These are phyloP conservation scores for Crassisporium funariophilum DNA, from an alignment of 768 basidiomycete genomes.

Conservation along the genomic window DNA sequence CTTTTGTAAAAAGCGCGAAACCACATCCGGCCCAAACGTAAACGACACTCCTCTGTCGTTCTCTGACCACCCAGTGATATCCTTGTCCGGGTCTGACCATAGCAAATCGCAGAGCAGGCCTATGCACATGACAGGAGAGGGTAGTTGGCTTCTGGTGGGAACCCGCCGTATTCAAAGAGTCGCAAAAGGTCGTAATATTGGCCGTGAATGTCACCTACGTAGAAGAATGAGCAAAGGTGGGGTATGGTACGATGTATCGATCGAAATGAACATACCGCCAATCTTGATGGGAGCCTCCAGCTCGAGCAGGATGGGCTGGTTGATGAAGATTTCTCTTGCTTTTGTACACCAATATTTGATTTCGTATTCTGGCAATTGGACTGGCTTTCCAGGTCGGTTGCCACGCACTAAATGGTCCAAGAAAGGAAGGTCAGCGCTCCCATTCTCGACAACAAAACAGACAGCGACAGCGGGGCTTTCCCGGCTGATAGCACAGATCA, in stretches of 20 bases:
- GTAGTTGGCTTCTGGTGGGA: constrained; percentile 99
- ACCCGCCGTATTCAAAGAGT: constrained; percentile 98
- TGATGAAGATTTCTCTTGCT: constrained; percentile 98
- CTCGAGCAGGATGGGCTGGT: constrained; percentile 96
- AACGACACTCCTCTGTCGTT: constrained; percentile 99
- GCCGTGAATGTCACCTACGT: constrained; percentile 98
- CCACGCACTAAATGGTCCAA: constrained; percentile 67
- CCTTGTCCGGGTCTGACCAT: constrained; percentile 99
- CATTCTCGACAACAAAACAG: no score
- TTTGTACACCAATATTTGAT: constrained; percentile 99
- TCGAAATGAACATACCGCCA: constrained; percentile 94
- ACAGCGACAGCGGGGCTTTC: no score
- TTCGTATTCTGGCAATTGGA: constrained; percentile 97
- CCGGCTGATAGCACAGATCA: no score
- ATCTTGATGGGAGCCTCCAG: constrained; percentile 99
- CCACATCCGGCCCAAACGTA: constrained; percentile 98
- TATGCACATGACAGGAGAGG: constrained; percentile 66
- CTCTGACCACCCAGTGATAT: constrained; percentile 99
- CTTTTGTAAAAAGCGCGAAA: constrained; percentile 97
- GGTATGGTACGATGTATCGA: no score
- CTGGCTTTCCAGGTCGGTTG: constrained; percentile 97
- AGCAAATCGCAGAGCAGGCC: constrained; percentile 94
- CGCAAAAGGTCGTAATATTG: constrained; percentile 99
- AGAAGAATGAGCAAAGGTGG: no score
- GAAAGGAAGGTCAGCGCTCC: constrained; percentile 29